Evolutionary conservation across 306 rosid genomes (phyloP), one percentile per base, ranked within the genome.

Genomic region (Phaseolus lunatus): DNA sequence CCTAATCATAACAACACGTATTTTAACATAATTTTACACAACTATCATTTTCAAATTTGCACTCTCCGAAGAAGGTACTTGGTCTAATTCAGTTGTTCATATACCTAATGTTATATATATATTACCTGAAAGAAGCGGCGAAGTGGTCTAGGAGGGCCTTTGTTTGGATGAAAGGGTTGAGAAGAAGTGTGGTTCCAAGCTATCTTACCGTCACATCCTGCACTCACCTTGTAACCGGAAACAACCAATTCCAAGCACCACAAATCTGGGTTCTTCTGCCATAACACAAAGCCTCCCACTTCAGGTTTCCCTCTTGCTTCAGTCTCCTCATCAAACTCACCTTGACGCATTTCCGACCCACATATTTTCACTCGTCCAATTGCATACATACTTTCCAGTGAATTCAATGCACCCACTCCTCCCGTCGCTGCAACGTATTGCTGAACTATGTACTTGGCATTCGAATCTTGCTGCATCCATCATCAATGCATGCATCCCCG

Each of bases 61-160:
- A n/a, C n/a, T n/a, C n/a, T n/a, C n/a, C n/a, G n/a, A n/a, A n/a
- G n/a, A n/a, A n/a, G n/a, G n/a, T n/a, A n/a, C n/a, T n/a, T n/a
- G n/a, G n/a, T n/a, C n/a, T n/a, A n/a, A n/a, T n/a, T n/a, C n/a
- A n/a, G n/a, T n/a, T n/a, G n/a, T n/a, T n/a, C n/a, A n/a, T n/a
- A n/a, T n/a, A n/a, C n/a, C n/a, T n/a, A n/a, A n/a, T n/a, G n/a
- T n/a, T n/a, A n/a, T n/a, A n/a, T n/a, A n/a, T n/a, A n/a, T n/a
- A n/a, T n/a, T 59, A 93, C 97, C 89, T 93, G 96, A 62, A 95
- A 90, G 84, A 90, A 85, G 71, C 97, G 91, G 15, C 97, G 97
- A 49, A 95, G 97, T 64, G 97, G 98, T 83, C 97, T 87, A 14
- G 98, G 89, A 69, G 97, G 91, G 44, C 96, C 97, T 89, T 80